A percentile compares a stretch with the other conserved stretches of the same genome.
Conservation (phyloP, 192 early-diverging fungal genomes). For the Entomortierella parvispora region DNA sequence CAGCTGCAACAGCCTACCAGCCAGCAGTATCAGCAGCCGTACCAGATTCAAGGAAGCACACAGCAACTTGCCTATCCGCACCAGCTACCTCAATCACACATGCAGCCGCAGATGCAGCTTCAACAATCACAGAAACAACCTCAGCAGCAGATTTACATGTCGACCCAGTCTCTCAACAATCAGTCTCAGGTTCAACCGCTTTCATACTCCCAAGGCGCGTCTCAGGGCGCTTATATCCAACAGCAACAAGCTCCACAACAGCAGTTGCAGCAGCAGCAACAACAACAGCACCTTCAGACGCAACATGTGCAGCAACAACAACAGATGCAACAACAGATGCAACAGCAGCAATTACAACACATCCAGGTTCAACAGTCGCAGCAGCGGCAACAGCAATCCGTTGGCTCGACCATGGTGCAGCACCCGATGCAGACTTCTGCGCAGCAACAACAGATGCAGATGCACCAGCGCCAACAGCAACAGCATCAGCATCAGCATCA, state of each 20-base stretch:
- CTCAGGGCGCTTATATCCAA: slow-evolving; percentile 1
- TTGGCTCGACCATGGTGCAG: not conserved
- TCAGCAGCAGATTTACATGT: slow-evolving; percentile 15
- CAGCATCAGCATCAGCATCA: slow-evolving; percentile 25
- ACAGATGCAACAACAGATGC: slow-evolving; percentile 20
- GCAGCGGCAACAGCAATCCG: slow-evolving; percentile 6
- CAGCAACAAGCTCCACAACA: slow-evolving; percentile 12
- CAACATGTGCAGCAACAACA: slow-evolving; percentile 13
- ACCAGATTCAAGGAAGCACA: slow-evolving; percentile 5
- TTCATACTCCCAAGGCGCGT: not conserved
- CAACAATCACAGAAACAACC: slow-evolving; percentile 25
- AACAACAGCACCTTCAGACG: slow-evolving; percentile 18
- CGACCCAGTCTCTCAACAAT: slow-evolving; percentile 1
- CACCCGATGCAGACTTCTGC: slow-evolving; percentile 2
- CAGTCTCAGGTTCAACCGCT: slow-evolving; percentile 21
- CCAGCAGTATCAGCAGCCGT: slow-evolving; percentile 7
- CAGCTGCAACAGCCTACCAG: slow-evolving; percentile 8
- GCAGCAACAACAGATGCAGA: not conserved
- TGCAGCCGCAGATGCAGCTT: slow-evolving; percentile 27
- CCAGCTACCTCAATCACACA: slow-evolving; percentile 5
- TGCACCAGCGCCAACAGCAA: slow-evolving; percentile 15
- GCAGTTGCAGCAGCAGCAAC: slow-evolving; percentile 19
- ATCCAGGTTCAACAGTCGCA: slow-evolving; percentile 14
- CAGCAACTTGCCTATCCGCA: slow-evolving; percentile 23
- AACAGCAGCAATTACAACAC: slow-evolving; percentile 17